Conservation (phyloP, 768 basidiomycete species). For the Pleurotus citrinopileatus region DNA sequence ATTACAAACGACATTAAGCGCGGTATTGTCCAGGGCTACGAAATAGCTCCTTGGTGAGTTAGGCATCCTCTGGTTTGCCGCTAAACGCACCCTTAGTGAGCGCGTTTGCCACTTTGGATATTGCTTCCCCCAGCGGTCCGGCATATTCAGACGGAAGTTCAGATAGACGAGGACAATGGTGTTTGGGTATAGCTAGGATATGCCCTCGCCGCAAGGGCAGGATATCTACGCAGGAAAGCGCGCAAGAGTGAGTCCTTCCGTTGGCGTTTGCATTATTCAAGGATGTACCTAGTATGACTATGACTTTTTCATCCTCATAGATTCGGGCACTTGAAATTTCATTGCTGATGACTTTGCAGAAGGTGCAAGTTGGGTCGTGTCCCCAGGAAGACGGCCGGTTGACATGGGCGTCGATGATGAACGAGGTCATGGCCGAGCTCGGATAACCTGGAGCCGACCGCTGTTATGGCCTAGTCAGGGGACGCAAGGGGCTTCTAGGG, state of each 20-base stretch:
- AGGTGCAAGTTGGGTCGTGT: conserved; percentile 48
- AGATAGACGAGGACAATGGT: conserved; percentile 58
- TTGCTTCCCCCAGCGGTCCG: conserved; percentile 52
- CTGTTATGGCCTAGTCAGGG: no score
- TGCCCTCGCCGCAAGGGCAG: conserved; percentile 66
- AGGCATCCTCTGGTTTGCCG: not conserved
- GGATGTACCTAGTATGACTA: conserved; percentile 73
- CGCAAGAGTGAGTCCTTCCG: no score
- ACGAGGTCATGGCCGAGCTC: conserved; percentile 65
- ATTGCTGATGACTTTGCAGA: conserved; percentile 61
- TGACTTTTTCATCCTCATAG: conserved; percentile 59
- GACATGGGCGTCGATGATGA: conserved; percentile 64
- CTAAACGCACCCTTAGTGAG: conserved; percentile 49
- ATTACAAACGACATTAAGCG: conserved; percentile 74
- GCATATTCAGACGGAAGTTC: conserved; percentile 63
- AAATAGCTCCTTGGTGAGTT: not conserved
- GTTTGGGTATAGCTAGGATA: conserved; percentile 68
- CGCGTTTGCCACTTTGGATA: conserved; percentile 61
- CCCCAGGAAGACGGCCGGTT: conserved; percentile 49
- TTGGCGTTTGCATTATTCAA: no score
- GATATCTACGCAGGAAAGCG: conserved; percentile 47
- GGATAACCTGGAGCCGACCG: no score
- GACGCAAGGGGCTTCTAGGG: no score
- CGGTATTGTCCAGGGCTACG: conserved; percentile 60
- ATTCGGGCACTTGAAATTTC: conserved; percentile 46